Base-by-base conservation (phyloP, 2,329 filamentous ascomycete species). In the Cercospora brassicicola region DNA sequence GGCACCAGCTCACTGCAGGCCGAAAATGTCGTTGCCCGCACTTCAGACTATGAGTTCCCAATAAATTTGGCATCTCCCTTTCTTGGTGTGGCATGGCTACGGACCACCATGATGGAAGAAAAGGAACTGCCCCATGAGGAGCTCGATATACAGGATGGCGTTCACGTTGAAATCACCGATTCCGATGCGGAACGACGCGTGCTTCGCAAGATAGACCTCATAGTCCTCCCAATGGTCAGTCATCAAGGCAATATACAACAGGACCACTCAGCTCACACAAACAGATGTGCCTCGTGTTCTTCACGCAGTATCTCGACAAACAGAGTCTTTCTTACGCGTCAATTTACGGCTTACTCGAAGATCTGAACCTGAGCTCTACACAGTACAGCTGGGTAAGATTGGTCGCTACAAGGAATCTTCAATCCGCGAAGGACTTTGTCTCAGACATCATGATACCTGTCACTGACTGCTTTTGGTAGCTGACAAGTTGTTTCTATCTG, bases 321-420 rank as follows among this genome's bases (percentile, higher is more conserved):
- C 84, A 85, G 60, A 83, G 80, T 65, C 76, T 86, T 1, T 83
- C 79, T 69, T 86, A 85, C 73, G 84, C 83, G 1, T 78, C 77
- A n/a, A 79, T 84, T 53, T 81, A 83, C 67, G 83, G 83, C 7
- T 77, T 86, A 0, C 80, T 82, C 15, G 78, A 78, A 1, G 84
- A 85, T 66, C 77, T 86, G 7, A 73, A 81, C 0, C 74, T 86
- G 71, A 80, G 79, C 0, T 80, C 79, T 55, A 74, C 73, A 3
- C 79, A 86, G 62, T 86, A 84, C 69, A 84, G 83, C 1, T 86
- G 84, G 84, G 80, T 77, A 20, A 20, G 18, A 20, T 20, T 20
- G 18, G 18, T 20, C 18, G 18, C 18, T 20, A 20, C 18, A 20
- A 20, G 18, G 18, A 20, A 20, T 20, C 18, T 20, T 20, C 18